phyloP scores from a whole-genome alignment of 768 basidiomycete genomes.

The Calocera viscosa region DNA sequence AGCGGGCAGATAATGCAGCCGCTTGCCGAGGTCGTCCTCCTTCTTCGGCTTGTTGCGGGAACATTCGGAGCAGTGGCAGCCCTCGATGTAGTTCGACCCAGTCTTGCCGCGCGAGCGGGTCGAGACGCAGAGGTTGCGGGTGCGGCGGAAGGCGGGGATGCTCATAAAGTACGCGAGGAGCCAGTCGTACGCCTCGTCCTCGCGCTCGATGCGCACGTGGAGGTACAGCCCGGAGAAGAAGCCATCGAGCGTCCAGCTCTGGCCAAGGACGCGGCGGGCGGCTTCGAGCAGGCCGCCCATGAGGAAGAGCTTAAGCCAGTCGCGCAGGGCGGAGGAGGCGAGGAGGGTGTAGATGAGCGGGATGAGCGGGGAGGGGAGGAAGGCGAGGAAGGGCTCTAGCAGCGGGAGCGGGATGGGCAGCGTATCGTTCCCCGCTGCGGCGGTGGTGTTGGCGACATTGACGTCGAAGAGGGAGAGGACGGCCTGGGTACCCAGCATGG shows the following conservation, averaged over 20 bases:
- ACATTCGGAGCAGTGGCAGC: constrained; percentile 7
- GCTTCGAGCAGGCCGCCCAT: constrained; percentile 53
- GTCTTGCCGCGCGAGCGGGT: neutral
- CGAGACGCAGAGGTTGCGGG: neutral
- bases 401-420: neutral
- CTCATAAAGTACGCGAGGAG: neutral
- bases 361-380: neutral
- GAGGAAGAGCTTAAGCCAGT: constrained; percentile 52
- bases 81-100: neutral
- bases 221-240: neutral
- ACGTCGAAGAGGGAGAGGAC: neutral
- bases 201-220: neutral
- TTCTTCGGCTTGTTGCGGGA: constrained; percentile 1
- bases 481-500: neutral
- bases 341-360: constrained; percentile 9
- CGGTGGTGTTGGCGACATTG: neutral
- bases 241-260: neutral
- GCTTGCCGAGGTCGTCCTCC: neutral
- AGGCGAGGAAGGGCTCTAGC: neutral
- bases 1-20: neutral
- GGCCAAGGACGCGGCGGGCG: constrained; percentile 33
- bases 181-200: constrained; percentile 6
- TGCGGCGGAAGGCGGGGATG: neutral
- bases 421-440: neutral
- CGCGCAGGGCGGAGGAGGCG: constrained; percentile 20